A percentile compares a stretch with the other conserved stretches of the same genome.
Evolutionary conservation across 352 stramenopile genomes (phyloP).

Genomic region (Phytopythium ostracodes): DNA sequence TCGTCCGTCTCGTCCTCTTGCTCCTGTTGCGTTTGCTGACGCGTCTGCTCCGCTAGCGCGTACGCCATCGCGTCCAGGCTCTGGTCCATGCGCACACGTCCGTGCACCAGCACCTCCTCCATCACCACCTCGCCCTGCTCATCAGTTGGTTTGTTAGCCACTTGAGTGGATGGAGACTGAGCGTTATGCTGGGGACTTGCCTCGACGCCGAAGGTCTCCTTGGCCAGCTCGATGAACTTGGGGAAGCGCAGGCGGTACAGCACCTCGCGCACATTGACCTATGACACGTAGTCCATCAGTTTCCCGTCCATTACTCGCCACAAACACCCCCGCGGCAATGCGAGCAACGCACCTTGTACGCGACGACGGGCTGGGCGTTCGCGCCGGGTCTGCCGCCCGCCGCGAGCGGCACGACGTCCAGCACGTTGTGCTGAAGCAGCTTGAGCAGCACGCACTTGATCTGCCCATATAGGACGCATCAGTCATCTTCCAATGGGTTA

Average conservation of each 20-base stretch:
- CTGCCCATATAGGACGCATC: neutral
- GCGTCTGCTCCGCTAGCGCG: conserved; percentile 58
- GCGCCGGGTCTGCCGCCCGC: conserved; percentile 11
- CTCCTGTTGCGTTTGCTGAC: conserved; percentile 13
- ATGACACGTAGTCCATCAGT: conserved; percentile 3
- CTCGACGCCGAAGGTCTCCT: conserved; percentile 68
- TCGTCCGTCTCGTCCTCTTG: conserved; percentile 8
- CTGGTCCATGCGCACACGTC: conserved; percentile 81
- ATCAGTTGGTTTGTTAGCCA: neutral
- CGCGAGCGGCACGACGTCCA: conserved; percentile 53
- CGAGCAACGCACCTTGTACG: conserved; percentile 40
- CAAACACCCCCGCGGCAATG: conserved; percentile 1
- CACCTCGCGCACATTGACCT: conserved; percentile 80
- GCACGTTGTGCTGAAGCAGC: conserved; percentile 84
- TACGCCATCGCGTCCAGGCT: conserved; percentile 82
- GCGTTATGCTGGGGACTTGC: conserved; percentile 6
- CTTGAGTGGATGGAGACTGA: neutral
- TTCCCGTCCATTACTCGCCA: neutral
- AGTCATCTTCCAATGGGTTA: neutral
- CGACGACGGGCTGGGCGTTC: conserved; percentile 11
- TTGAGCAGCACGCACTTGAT: conserved; percentile 82
- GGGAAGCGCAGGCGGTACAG: conserved; percentile 83
- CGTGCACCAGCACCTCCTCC: conserved; percentile 84
- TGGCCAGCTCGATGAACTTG: conserved; percentile 78
- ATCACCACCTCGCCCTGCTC: conserved; percentile 76